Evolutionary conservation across 768 basidiomycete genomes (phyloP), one percentile per base, ranked within the genome.

Genomic region (Russula olivacea): DNA sequence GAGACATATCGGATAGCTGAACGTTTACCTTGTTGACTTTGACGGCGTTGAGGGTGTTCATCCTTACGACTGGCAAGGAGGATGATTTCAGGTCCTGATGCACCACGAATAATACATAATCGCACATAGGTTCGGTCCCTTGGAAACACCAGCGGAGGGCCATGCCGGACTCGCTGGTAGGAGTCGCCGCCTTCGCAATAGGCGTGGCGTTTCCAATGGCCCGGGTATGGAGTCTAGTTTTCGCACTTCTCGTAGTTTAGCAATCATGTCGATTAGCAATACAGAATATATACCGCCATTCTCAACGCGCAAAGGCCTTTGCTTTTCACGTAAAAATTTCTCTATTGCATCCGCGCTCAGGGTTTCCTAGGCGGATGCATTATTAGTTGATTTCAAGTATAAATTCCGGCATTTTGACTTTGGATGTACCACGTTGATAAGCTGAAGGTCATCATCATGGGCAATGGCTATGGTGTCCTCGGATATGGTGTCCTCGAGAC

Each of bases 61-160:
- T 59, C 30, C n/a, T 43, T 32, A 56, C 4, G 41, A 56, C 63
- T 64, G n/a, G 38, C n/a, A 10, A 21, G 9, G 30, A 17, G 40
- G 54, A 3, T 8, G 19, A 1, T 17, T 50, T 60, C 19, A 64
- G 58, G 14, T 21, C 5, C 19, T 36, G 54, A 45, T 41, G 9
- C 3, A 49, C 25, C 2, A 5, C 5, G 8, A 11, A 17, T 17
- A 25, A 55, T 32, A 38, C 4, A 38, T 23, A 36, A 19, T 7
- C 59, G 38, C 17, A 64, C 63, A 30, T 11, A 64, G 32, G 55
- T 38, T 51, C 8, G 54, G 1, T 14, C 48, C 59, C 2, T 64
- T 40, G 17, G 47, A 3, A 6, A 55, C 3, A 3, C 36, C 63
- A 48, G 14, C 0, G 8, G 32, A 14, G 47, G 58, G 32, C 32